These are phyloP conservation scores for Kodamaea kakaduensis DNA, from an alignment of 805 yeast genomes.

Conservation along the genomic window DNA sequence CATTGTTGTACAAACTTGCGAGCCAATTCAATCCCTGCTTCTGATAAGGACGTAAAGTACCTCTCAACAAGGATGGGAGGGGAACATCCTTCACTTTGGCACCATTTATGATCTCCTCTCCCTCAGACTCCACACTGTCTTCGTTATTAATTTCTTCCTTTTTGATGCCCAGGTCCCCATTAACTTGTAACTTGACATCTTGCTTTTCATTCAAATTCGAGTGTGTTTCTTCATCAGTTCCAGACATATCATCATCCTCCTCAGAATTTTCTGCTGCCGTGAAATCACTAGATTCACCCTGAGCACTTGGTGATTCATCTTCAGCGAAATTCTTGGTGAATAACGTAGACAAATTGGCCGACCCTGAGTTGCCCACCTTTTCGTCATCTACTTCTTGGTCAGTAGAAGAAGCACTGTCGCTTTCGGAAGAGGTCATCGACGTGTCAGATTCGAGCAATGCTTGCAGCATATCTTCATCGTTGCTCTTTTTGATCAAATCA, in stretches of 20 bases:
- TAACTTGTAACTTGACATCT: slow-evolving; percentile 6
- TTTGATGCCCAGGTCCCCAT: background rate
- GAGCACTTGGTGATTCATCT: background rate
- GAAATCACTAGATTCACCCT: background rate
- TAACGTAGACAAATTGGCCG: slow-evolving; percentile 9
- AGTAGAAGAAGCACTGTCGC: slow-evolving; percentile 13
- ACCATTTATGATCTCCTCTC: slow-evolving; percentile 37
- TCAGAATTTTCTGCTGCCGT: slow-evolving; percentile 8
- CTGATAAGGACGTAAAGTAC: slow-evolving; percentile 84
- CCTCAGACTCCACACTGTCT: slow-evolving; percentile 19
- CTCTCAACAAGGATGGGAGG: slow-evolving; percentile 70
- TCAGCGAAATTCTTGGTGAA: slow-evolving; percentile 5
- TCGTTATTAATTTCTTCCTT: slow-evolving; percentile 13
- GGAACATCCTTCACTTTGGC: slow-evolving; percentile 61
- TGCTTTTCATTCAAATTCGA: slow-evolving; percentile 7
- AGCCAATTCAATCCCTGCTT: slow-evolving; percentile 97
- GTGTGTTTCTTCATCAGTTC: slow-evolving; percentile 3
- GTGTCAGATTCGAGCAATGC: slow-evolving; percentile 13
- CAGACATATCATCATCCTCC: slow-evolving; percentile 12
- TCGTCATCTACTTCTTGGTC: slow-evolving; percentile 3
- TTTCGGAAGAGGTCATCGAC: slow-evolving; percentile 18
- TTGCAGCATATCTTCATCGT: slow-evolving; percentile 1
- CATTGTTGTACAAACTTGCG: slow-evolving; percentile 86
- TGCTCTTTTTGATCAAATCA: slow-evolving; percentile 20
- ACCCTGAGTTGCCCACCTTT: background rate